Evolutionary conservation across 2,329 filamentous ascomycete genomes (phyloP), one percentile per base, ranked within the genome.

Genomic region (Blastomyces parvus): DNA sequence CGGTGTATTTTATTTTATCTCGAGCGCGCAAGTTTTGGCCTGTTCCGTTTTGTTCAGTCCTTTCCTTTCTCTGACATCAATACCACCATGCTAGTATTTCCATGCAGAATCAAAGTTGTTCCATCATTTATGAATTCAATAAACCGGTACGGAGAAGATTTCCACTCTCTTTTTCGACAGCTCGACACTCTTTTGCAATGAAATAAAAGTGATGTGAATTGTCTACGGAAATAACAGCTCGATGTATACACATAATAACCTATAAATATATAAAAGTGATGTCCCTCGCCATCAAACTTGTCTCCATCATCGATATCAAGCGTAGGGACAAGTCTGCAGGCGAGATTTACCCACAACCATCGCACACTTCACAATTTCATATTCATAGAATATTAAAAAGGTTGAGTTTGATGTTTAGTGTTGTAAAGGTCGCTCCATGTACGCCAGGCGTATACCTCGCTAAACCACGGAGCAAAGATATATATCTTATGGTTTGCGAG

Each of bases 401-500:
- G 44, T 3, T 3, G 48, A 65, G 61, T 30, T 33, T 55, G 53
- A 38, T 38, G 30, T 57, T 13, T 30, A 3, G 17, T 19, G 55
- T 46, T 46, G 57, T 33, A 33, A n/a, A 19, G 50, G 14, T 33
- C 42, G 33, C 78, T 94, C 83, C 71, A 78, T 96, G 82, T 96
- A 83, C 89, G 91, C 91, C 85, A 92, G 84, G 86, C 86, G 89
- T 96, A 86, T 96, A 96, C 88, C 91, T 90, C 86, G 85, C 85
- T 83, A 64, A 57, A 67, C 64, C 66, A 68, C 67, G 66, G 64
- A 67, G 65, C 61, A 67, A 71, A 66, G 67, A 72, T 71, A 1
- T 66, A 66, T 69, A 64, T 59, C 67, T 71, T 70, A 79, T 82
- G 88, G 85, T 87, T 84, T 83, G 87, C 85, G 86, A 87, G 90